A percentile compares a stretch with the other conserved stretches of the same genome.
Conservation (phyloP, 2,329 filamentous ascomycete genomes). For the Fusarium beomiforme region DNA sequence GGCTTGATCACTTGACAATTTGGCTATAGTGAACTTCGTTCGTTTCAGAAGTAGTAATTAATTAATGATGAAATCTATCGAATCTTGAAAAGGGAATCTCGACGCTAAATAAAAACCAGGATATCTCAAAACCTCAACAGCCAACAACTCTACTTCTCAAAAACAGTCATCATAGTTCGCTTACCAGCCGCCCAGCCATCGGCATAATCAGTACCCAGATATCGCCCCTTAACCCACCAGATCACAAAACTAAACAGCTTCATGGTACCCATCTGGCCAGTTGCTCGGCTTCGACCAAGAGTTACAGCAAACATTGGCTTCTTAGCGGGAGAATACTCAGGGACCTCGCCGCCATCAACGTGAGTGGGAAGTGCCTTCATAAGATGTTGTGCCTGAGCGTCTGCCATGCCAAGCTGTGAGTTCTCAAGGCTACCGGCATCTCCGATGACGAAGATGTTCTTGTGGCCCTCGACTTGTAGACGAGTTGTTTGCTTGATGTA, state of each 20-base stretch:
- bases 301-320: slow-evolving; percentile 51
- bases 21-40: too few relatives aligned
- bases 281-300: slow-evolving; percentile 52
- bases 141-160: slow-evolving; percentile 44
- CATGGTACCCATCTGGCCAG: slow-evolving; percentile 51
- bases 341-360: slow-evolving; percentile 43
- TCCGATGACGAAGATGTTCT: slow-evolving; percentile 57
- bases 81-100: not conserved
- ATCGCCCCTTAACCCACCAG: slow-evolving; percentile 52
- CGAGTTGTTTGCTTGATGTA: slow-evolving; percentile 51
- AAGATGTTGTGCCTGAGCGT: slow-evolving; percentile 48
- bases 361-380: slow-evolving; percentile 49
- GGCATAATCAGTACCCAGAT: slow-evolving; percentile 50
- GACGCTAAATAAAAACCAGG: not conserved
- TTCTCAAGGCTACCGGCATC: slow-evolving; percentile 55
- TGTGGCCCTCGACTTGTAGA: slow-evolving; percentile 49
- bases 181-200: slow-evolving; percentile 48
- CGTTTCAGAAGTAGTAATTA: not conserved
- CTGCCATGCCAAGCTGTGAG: slow-evolving; percentile 45
- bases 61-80: not conserved
- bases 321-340: slow-evolving; percentile 44
- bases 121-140: not conserved
- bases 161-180: slow-evolving; percentile 43
- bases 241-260: slow-evolving; percentile 53
- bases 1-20: not conserved